A percentile compares a stretch with the other conserved stretches of the same genome.
Evolutionary conservation across 169 alveolate species (phyloP).

Genomic region (Plasmodium cynomolgi): DNA sequence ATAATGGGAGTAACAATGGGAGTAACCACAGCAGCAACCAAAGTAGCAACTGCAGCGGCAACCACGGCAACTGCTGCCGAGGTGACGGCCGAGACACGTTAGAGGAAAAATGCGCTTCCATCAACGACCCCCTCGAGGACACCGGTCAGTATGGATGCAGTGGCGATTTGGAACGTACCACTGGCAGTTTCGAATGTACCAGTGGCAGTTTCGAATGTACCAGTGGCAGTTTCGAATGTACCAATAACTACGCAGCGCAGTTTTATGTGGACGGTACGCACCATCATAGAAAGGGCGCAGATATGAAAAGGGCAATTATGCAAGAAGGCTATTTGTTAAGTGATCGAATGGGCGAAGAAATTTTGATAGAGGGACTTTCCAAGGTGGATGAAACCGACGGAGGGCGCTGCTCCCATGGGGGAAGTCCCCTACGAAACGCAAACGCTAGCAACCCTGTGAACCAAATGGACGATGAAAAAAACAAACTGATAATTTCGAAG

Average conservation of each 20-base stretch:
- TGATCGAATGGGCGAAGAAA: neutral
- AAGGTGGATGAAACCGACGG: neutral
- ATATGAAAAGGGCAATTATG: neutral
- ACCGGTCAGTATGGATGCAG: neutral
- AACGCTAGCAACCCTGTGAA: neutral
- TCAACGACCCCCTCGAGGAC: neutral
- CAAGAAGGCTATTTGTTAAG: neutral
- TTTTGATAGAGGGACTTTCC: neutral
- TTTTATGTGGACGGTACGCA: neutral
- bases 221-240: neutral
- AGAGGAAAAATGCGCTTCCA: neutral
- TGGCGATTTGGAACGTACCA: too few species aligned
- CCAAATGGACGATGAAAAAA: slow-evolving; percentile 10
- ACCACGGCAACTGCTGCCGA: neutral
- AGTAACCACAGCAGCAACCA: neutral
- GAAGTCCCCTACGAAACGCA: neutral
- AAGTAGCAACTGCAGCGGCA: neutral
- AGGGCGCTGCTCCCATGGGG: neutral
- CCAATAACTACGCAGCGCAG: neutral
- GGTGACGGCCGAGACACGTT: neutral
- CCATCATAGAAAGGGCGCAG: neutral
- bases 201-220: neutral
- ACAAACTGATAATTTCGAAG: slow-evolving; percentile 22
- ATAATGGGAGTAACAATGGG: neutral
- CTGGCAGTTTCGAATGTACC: neutral